phyloP scores from a whole-genome alignment of 441 rosid species.

The Theobroma grandiflorum region DNA sequence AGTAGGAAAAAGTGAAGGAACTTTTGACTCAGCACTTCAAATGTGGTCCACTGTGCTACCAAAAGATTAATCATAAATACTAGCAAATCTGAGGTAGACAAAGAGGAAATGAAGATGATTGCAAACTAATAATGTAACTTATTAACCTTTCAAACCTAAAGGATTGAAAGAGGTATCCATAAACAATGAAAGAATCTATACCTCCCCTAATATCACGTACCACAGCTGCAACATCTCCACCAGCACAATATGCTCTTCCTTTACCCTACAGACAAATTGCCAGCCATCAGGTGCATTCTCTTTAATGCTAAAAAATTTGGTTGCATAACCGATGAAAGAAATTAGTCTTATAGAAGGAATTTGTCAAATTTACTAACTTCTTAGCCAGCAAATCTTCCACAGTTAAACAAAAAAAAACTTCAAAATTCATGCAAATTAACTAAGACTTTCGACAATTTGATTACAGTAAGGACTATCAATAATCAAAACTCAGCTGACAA shows the following conservation, averaged over 20 bases:
- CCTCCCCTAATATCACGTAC: slow-evolving; percentile 25
- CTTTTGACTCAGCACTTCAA: background rate
- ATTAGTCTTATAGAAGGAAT: background rate
- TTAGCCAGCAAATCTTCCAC: background rate
- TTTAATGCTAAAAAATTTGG: background rate
- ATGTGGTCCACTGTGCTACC: background rate
- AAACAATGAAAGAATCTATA: slow-evolving; percentile 12
- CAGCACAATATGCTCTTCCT: slow-evolving; percentile 35
- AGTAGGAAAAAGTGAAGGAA: background rate
- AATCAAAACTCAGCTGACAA: background rate
- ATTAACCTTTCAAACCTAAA: background rate
- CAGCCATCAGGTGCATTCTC: slow-evolving; percentile 1
- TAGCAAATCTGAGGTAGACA: background rate
- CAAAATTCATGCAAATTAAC: background rate
- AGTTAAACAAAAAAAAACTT: background rate
- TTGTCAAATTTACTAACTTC: background rate
- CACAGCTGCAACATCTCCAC: slow-evolving; percentile 33
- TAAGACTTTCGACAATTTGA: background rate
- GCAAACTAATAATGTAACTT: slow-evolving; percentile 8
- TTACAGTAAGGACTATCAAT: background rate
- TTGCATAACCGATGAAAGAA: background rate
- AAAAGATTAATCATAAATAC: background rate
- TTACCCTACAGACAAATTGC: slow-evolving; percentile 22
- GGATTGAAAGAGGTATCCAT: background rate
- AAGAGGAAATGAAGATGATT: slow-evolving; percentile 4